A percentile compares a stretch with the other conserved stretches of the same genome.
These are phyloP conservation scores for Microsporum audouinii DNA, from an alignment of 2,329 filamentous ascomycete species.

Conservation along the genomic window DNA sequence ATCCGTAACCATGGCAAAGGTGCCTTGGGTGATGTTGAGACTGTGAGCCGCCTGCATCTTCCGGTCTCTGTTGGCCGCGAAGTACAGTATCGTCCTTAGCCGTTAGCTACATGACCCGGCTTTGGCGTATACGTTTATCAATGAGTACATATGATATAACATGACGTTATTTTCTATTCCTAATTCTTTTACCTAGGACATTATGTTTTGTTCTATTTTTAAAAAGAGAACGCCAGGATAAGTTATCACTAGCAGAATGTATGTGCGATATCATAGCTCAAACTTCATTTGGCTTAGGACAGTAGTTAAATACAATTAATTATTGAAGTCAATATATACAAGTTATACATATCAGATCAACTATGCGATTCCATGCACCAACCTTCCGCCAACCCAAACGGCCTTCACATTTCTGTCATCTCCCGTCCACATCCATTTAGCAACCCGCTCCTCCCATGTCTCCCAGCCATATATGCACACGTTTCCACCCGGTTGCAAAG, in stretches of 20 bases:
- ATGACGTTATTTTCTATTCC: not conserved
- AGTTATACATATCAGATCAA: not conserved
- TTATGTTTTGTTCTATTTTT: not conserved
- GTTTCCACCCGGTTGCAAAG: conserved; percentile 39
- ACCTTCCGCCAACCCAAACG: conserved; percentile 77
- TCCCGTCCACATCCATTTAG: conserved; percentile 90
- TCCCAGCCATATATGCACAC: conserved; percentile 91
- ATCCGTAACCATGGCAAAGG: conserved; percentile 51
- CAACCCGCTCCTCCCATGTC: conserved; percentile 70
- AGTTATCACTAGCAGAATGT: too few species aligned
- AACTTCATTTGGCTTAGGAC: too few species aligned
- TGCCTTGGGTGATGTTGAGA: conserved; percentile 31
- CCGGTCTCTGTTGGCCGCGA: conserved; percentile 3
- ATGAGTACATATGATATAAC: not conserved
- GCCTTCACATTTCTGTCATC: conserved; percentile 81
- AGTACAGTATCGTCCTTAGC: conserved; percentile 9
- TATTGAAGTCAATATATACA: not conserved
- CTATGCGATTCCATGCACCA: conserved; percentile 51
- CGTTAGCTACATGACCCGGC: not conserved
- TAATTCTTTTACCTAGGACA: not conserved
- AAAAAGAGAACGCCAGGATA: too few species aligned
- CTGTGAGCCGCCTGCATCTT: conserved; percentile 33
- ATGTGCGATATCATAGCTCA: too few species aligned
- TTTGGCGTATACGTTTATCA: not conserved
- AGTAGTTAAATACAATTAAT: not conserved